Percentiles rank a stretch among this genome's conserved stretches.
phyloP scores from a whole-genome alignment of 2,329 filamentous ascomycete species.

The Hypoxylon sp. region DNA sequence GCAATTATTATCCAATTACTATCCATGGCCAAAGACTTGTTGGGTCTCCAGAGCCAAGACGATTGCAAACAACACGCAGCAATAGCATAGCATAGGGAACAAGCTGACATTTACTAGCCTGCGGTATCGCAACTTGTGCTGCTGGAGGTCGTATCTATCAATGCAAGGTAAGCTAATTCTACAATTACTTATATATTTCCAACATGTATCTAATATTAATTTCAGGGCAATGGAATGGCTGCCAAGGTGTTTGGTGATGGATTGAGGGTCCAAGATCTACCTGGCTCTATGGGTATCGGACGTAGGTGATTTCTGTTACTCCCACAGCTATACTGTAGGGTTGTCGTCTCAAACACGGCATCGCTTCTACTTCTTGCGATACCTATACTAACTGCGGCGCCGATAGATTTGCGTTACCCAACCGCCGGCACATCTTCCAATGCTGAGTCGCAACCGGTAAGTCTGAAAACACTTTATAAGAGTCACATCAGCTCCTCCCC shows the following conservation, averaged over 20 bases:
- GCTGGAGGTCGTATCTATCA: conserved; percentile 83
- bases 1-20: too few relatives aligned
- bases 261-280: conserved; percentile 74
- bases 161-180: conserved; percentile 67
- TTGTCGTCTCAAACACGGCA: background rate
- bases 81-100: too few relatives aligned
- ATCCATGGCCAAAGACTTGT: too few relatives aligned
- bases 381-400: background rate
- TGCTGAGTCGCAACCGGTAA: conserved; percentile 80
- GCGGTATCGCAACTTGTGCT: conserved; percentile 78
- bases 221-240: conserved; percentile 79
- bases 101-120: conserved; percentile 50
- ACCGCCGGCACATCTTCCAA: conserved; percentile 84
- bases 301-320: conserved; percentile 47
- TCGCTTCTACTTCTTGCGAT: background rate
- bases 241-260: conserved; percentile 86
- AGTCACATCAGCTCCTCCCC: background rate
- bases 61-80: too few relatives aligned
- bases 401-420: conserved; percentile 79
- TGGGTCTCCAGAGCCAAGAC: too few relatives aligned
- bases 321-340: background rate
- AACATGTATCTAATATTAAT: conserved; percentile 10
- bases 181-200: background rate
- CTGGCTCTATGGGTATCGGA: conserved; percentile 85
- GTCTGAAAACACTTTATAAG: background rate